These are phyloP conservation scores for Oryza meyeriana DNA, from an alignment of 176 grass and related monocot species.

Conservation along the genomic window DNA sequence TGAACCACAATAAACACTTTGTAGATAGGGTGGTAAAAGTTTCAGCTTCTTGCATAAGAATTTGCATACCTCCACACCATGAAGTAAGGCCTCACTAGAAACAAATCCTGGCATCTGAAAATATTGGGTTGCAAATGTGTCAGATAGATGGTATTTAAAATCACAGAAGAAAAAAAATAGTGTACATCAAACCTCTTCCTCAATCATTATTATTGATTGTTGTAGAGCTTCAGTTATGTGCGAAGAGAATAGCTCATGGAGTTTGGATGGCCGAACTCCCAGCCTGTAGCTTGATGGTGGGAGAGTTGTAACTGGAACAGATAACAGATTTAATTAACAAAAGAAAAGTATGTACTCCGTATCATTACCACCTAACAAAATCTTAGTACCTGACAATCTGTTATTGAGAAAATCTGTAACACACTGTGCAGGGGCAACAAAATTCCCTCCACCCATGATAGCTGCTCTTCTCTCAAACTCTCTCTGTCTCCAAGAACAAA, in stretches of 20 bases:
- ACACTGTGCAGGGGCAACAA: constrained; percentile 79
- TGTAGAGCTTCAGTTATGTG: constrained; percentile 86
- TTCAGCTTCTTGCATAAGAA: not conserved
- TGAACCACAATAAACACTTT: not conserved
- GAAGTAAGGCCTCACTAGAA: constrained; percentile 77
- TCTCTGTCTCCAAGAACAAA: constrained; percentile 48
- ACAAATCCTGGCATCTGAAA: constrained; percentile 85
- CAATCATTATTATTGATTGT: constrained; percentile 66
- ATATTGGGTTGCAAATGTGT: constrained; percentile 30
- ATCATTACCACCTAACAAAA: constrained; percentile 26
- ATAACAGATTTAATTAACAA: constrained; percentile 34
- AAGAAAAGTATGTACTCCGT: constrained; percentile 15
- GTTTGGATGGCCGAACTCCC: constrained; percentile 72
- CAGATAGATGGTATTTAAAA: not conserved
- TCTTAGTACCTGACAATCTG: constrained; percentile 74
- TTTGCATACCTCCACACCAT: constrained; percentile 90
- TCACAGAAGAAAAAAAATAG: not conserved
- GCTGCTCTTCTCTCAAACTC: constrained; percentile 92
- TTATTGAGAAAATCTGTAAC: constrained; percentile 89
- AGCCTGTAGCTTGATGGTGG: constrained; percentile 92
- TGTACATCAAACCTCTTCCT: constrained; percentile 65
- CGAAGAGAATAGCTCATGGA: constrained; percentile 77
- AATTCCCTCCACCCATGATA: constrained; percentile 89
- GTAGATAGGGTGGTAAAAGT: not conserved
- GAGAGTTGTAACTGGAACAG: constrained; percentile 53